These are phyloP conservation scores for Cydonia oblonga DNA, from an alignment of 331 rosid genomes.

Conservation along the genomic window DNA sequence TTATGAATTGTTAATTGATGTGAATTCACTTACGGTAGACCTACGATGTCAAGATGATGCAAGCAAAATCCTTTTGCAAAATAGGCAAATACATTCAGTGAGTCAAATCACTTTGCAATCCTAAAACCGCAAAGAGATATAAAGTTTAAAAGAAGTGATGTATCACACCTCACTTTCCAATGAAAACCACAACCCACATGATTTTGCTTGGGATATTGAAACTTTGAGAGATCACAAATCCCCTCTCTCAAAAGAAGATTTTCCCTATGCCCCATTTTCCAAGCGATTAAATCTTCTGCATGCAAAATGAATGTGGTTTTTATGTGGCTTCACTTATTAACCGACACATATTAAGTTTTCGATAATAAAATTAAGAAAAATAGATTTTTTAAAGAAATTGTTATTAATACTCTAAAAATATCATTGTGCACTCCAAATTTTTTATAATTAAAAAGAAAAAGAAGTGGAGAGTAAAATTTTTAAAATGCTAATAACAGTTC, in stretches of 20 bases:
- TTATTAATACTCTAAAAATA: no score
- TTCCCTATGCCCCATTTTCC: neutral
- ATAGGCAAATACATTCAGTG: neutral
- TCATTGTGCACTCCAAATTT: no score
- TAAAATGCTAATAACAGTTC: no score
- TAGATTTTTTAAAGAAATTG: no score
- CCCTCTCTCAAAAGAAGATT: slow-evolving; percentile 35
- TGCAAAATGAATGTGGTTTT: rapidly evolving
- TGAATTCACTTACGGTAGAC: neutral
- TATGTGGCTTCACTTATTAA: no score
- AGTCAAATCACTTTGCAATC: slow-evolving; percentile 23
- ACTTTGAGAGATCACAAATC: slow-evolving; percentile 25
- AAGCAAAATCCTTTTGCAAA: neutral
- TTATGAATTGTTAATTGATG: neutral
- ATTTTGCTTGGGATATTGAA: slow-evolving; percentile 53
- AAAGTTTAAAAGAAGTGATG: slow-evolving; percentile 15
- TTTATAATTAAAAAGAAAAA: no score
- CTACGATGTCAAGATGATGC: neutral
- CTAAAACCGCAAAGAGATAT: slow-evolving; percentile 9
- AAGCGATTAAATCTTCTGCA: no score
- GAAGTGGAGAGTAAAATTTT: no score
- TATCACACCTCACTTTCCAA: slow-evolving; percentile 42
- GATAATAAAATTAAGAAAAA: no score
- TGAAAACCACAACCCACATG: slow-evolving; percentile 65
- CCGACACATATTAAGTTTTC: rapidly evolving